These are phyloP conservation scores for Perilla frutescens DNA, from an alignment of 257 asterid genomes.

Conservation along the genomic window DNA sequence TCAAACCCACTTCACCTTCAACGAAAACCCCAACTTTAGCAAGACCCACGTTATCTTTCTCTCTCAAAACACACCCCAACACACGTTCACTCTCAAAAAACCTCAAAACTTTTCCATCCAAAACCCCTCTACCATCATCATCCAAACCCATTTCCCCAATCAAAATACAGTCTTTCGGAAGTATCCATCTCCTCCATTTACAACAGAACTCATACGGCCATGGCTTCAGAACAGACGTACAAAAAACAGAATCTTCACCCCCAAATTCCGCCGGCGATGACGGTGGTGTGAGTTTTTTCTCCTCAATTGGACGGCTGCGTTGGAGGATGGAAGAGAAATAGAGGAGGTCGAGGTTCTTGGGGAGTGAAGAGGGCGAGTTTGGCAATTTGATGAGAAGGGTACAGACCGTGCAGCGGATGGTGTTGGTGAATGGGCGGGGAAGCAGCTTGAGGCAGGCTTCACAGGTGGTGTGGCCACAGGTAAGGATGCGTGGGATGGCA, in stretches of 20 bases:
- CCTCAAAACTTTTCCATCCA: slow-evolving; percentile 46
- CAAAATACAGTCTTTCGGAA: slow-evolving; percentile 54
- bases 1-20: slow-evolving; percentile 41
- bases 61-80: slow-evolving; percentile 51
- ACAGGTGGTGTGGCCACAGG: slow-evolving; percentile 93
- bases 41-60: slow-evolving; percentile 57
- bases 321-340: slow-evolving; percentile 61
- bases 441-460: slow-evolving; percentile 74
- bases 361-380: slow-evolving; percentile 60
- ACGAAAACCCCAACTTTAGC: slow-evolving; percentile 56
- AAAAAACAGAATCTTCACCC: slow-evolving; percentile 24
- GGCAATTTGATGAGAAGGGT: slow-evolving; percentile 73
- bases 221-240: slow-evolving; percentile 42
- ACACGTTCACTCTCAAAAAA: slow-evolving; percentile 43
- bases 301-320: slow-evolving; percentile 27
- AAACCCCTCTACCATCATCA: slow-evolving; percentile 38
- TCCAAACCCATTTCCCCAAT: slow-evolving; percentile 36
- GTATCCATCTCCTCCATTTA: slow-evolving; percentile 76
- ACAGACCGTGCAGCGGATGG: slow-evolving; percentile 86
- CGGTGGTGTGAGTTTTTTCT: slow-evolving; percentile 39
- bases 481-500: slow-evolving; percentile 76
- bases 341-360: slow-evolving; percentile 93
- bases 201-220: slow-evolving; percentile 68
- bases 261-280: slow-evolving; percentile 26
- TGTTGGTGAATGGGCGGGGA: slow-evolving; percentile 69